Evolutionary conservation across 2,329 filamentous ascomycete genomes (phyloP), one percentile per base, ranked within the genome.

Genomic region (Phyllosticta citriasiana): DNA sequence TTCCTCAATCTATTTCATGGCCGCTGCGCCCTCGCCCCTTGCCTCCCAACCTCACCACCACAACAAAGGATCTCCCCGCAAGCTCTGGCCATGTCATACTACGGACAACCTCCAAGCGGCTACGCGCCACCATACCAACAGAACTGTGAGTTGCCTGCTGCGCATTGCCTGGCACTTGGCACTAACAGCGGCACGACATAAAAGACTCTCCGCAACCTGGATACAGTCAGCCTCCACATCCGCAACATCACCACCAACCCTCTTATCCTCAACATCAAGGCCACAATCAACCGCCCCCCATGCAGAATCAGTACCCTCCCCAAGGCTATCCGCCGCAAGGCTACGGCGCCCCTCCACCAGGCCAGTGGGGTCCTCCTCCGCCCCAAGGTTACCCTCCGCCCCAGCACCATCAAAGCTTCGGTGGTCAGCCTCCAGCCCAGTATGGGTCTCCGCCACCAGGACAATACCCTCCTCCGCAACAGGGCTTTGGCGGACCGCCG

Each of bases 311-410:
- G 16, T 67, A 73, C 22, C 66, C 66, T 59, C 64, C 66, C 2
- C 50, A 61, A 52, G 55, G 69, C 64, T 59, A 68, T 12, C 66
- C 66, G 33, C 57, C 59, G n/a, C 62, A 47, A 7, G 40, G 40
- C 40, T 47, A 47, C 30, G 64, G 64, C 3, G 53, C 52, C 12
- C 63, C 65, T 30, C 63, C 65, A 14, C 65, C 60, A 51, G 64
- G 65, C 16, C 59, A 65, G 33, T 62, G 63, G 40, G 40, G 40
- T 50, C 65, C 66, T 51, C 72, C 72, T 5, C 73, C 75, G 2
- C 74, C 72, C 60, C 70, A 69, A 53, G 68, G 72, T 40, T 73
- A 76, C 62, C 71, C 71, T 26, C 68, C 61, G 10, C 67, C 66
- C 26, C 64, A 64, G 16, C 64, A 69, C 26, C 64, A 64, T 12